A percentile compares a stretch with the other conserved stretches of the same genome.
Conservation (phyloP, 2,329 filamentous ascomycete genomes). For the Colletotrichum sp. region DNA sequence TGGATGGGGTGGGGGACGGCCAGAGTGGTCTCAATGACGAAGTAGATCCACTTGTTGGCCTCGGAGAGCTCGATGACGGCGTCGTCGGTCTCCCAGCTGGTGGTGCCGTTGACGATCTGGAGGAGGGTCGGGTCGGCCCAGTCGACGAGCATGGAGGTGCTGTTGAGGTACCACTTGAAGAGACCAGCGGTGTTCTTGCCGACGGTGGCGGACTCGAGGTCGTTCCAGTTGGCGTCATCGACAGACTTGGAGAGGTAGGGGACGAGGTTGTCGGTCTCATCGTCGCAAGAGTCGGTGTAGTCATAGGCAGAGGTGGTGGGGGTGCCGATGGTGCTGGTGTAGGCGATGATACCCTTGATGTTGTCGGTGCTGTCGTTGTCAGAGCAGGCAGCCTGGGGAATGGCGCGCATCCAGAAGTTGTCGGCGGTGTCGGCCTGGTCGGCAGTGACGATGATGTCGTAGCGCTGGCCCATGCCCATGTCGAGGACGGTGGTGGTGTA, state of each 20-base stretch:
- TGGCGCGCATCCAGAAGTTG: slow-evolving; percentile 55
- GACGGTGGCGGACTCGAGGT: slow-evolving; percentile 31
- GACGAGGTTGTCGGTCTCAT: slow-evolving; percentile 39
- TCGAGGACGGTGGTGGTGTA: slow-evolving; percentile 54
- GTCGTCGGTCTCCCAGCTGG: slow-evolving; percentile 24
- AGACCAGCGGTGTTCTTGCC: slow-evolving; percentile 30
- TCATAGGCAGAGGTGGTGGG: slow-evolving; percentile 19
- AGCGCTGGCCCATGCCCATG: slow-evolving; percentile 53
- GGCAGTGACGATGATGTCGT: slow-evolving; percentile 51
- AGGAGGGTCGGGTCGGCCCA: slow-evolving; percentile 49
- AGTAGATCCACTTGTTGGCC: slow-evolving; percentile 34
- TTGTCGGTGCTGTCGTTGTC: slow-evolving; percentile 42
- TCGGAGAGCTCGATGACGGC: slow-evolving; percentile 25
- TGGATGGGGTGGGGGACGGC: slow-evolving; percentile 50
- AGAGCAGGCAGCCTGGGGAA: slow-evolving; percentile 45
- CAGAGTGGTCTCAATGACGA: slow-evolving; percentile 34
- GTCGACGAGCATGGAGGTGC: slow-evolving; percentile 48
- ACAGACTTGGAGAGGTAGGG: slow-evolving; percentile 37
- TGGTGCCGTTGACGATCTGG: slow-evolving; percentile 23
- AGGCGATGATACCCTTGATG: slow-evolving; percentile 55
- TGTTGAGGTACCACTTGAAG: slow-evolving; percentile 55
- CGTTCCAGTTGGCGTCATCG: slow-evolving; percentile 27
- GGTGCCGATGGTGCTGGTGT: slow-evolving; percentile 30
- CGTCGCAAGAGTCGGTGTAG: slow-evolving; percentile 33
- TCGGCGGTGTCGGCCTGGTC: slow-evolving; percentile 39